phyloP scores from a whole-genome alignment of 2,329 filamentous ascomycete species.

The Xylaria sp. region DNA sequence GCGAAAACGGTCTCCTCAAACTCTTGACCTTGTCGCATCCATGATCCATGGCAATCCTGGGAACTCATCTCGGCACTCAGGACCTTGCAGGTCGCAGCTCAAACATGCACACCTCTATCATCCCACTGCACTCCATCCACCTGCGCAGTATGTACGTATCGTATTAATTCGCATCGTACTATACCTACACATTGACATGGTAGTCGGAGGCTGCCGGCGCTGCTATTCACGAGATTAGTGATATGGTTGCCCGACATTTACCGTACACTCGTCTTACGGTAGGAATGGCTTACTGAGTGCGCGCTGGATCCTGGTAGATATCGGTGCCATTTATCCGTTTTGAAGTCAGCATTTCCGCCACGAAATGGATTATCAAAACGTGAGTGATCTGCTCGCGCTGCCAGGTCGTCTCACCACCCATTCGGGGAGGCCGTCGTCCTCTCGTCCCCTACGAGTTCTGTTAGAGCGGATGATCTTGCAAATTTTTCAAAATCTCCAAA shows the following conservation, averaged over 20 bases:
- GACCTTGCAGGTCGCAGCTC: slow-evolving; percentile 15
- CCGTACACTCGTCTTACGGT: neutral
- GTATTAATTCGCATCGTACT: neutral
- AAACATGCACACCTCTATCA: slow-evolving; percentile 22
- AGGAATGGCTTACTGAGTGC: neutral
- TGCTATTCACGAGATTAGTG: neutral
- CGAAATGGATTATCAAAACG: neutral
- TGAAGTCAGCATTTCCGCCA: neutral
- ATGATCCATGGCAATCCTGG: slow-evolving; percentile 11
- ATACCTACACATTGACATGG: slow-evolving; percentile 1
- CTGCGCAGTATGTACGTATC: neutral
- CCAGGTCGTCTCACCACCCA: neutral
- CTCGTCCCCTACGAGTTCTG: neutral
- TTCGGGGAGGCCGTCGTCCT: neutral
- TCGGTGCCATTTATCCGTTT: slow-evolving; percentile 2
- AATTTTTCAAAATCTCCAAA: slow-evolving; percentile 3
- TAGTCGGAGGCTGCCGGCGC: slow-evolving; percentile 19
- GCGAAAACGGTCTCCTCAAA: slow-evolving; percentile 22
- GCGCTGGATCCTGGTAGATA: neutral
- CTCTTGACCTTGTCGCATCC: slow-evolving; percentile 12
- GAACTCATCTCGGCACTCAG: slow-evolving; percentile 30
- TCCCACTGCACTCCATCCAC: slow-evolving; percentile 4
- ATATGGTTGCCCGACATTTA: neutral
- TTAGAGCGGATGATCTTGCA: slow-evolving; percentile 24
- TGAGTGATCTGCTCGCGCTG: neutral